Conservation (phyloP, 306 rosid species). For the Sicyos baderoa region DNA sequence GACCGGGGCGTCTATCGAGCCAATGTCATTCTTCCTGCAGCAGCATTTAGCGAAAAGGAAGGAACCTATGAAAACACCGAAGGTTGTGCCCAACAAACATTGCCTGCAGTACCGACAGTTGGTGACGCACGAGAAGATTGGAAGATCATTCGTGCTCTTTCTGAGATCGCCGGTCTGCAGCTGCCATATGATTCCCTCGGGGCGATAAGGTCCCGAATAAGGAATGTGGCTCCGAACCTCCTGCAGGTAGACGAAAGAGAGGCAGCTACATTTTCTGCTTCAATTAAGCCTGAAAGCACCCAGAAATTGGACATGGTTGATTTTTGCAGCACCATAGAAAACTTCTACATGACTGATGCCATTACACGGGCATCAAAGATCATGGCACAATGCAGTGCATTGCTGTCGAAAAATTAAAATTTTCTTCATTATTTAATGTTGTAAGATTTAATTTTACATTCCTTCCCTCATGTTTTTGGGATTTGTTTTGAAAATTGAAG, state of each 20-base stretch:
- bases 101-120: slow-evolving; percentile 95
- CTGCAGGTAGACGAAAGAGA: slow-evolving; percentile 66
- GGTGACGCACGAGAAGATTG: slow-evolving; percentile 98
- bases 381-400: slow-evolving; percentile 97
- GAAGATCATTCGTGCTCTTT: slow-evolving; percentile 86
- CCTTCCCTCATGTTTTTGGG: slow-evolving; percentile 5
- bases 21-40: slow-evolving; percentile 68
- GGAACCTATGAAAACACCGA: slow-evolving; percentile 88
- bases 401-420: slow-evolving; percentile 65
- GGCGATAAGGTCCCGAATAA: slow-evolving; percentile 56
- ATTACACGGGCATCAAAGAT: slow-evolving; percentile 97
- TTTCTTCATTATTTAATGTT: slow-evolving; percentile 28
- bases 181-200: slow-evolving; percentile 70
- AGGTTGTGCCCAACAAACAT: slow-evolving; percentile 79
- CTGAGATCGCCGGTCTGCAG: slow-evolving; percentile 67
- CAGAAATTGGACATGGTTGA: slow-evolving; percentile 42
- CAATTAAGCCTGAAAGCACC: slow-evolving; percentile 49
- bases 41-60: slow-evolving; percentile 97
- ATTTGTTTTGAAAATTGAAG: neutral
- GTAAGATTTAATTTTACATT: slow-evolving; percentile 20
- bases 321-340: slow-evolving; percentile 54
- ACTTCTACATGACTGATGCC: slow-evolving; percentile 96
- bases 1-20: slow-evolving; percentile 86
- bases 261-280: slow-evolving; percentile 59
- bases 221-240: slow-evolving; percentile 81